Evolutionary conservation across 495 filamentous ascomycete genomes (phyloP), one percentile per base, ranked within the genome.

Genomic region (Podospora pseudocomata): DNA sequence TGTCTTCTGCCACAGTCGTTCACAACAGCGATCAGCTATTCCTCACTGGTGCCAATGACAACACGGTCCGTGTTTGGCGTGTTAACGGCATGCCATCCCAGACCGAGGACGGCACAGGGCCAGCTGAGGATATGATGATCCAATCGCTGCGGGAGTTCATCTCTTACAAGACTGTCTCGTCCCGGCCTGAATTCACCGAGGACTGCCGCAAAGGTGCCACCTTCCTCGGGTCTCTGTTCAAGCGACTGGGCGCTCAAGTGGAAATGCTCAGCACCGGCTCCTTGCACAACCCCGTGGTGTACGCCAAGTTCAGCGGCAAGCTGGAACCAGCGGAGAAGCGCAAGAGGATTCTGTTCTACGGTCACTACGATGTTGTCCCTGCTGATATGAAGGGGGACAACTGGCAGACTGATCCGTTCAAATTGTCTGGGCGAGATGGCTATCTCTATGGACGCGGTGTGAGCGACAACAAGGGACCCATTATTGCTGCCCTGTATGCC

Each of bases 321-420:
- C 86, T 77, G 5, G 75, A 82, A 26, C 84, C 84, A 2, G 73
- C 79, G 0, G 79, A 77, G 16, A 81, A 84, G 28, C 86, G 92
- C 26, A 97, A 94, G 79, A 93, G 91, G 0, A 90, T 97, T 44
- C 82, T 99, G 16, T 99, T 99, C 77, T 99, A 99, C 76, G 96
- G 96, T 3, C 95, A 99, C 72, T 99, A 99, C 79, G 95, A 99
- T 68, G 92, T 99, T n/a, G 93, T 99, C n/a, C 86, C 91, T 20
- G 95, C 96, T 0, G 92, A 96, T 65, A 88, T 89, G 39, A 89
- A 90, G 65, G 85, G 85, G 56, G 84, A 82, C 34, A 91, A 91
- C 69, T 98, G 95, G 95, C 87, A 87, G 64, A 86, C 87, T 7
- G 91, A 97, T 69, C 96, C 95, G 0, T 98, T 97, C 74, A 85